Evolutionary conservation across 2,329 filamentous ascomycete species (phyloP).

Genomic region (Colletotrichum tanaceti): DNA sequence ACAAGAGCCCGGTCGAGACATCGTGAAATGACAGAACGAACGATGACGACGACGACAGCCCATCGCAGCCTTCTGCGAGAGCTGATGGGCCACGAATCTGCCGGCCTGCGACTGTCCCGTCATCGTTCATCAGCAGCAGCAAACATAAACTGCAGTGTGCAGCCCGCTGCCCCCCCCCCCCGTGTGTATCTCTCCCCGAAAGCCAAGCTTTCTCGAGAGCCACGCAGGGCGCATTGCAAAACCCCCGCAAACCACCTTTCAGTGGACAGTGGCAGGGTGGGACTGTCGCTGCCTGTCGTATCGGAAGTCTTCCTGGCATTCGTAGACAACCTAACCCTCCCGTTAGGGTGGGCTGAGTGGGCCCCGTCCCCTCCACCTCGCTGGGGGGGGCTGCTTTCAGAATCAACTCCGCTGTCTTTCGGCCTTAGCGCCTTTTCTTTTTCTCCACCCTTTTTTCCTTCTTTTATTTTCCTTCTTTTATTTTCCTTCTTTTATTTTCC

Average conservation of each 20-base stretch:
- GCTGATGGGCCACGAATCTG: neutral
- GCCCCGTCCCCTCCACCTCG: neutral
- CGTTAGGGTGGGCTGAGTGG: neutral
- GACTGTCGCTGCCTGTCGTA: conserved; percentile 26
- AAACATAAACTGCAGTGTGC: neutral
- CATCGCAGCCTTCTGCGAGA: neutral
- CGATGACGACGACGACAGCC: too few relatives aligned
- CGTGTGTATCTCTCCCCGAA: neutral
- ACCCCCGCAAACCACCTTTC: conserved; percentile 25
- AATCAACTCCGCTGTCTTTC: conserved; percentile 11
- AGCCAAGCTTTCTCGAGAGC: conserved; percentile 38
- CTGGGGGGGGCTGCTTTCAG: conserved; percentile 15
- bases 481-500: too few relatives aligned
- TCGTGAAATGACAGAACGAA: neutral
- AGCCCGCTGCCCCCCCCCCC: too few relatives aligned
- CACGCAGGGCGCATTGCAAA: conserved; percentile 3
- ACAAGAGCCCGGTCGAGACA: neutral
- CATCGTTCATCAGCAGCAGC: neutral
- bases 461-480: too few relatives aligned
- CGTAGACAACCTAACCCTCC: conserved; percentile 10
- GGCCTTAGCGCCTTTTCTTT: conserved; percentile 12
- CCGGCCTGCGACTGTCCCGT: neutral
- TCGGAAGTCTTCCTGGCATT: conserved; percentile 36
- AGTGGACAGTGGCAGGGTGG: conserved; percentile 33
- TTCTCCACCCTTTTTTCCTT: neutral